Evolutionary conservation across 169 alveolate species (phyloP), one percentile per base, ranked within the genome.

Genomic region (Babesia ovis): DNA sequence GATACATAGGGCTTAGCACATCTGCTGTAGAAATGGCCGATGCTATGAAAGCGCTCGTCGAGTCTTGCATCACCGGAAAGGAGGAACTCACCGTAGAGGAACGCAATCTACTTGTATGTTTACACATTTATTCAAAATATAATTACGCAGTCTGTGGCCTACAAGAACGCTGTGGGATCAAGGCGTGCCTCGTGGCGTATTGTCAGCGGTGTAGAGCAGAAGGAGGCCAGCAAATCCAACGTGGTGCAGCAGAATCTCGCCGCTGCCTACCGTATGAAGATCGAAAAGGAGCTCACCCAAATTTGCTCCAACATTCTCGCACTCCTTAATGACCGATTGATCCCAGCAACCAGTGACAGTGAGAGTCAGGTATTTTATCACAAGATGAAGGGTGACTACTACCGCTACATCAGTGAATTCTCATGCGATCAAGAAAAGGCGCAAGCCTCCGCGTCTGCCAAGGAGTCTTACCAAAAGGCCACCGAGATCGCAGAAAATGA

Each of bases 321-420:
- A 35, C 91, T 96, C 45, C 91, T 97, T 46, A 95, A 95, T 80
- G 83, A 92, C 67, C 77, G 92, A 68, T 93, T 98, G 74, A 91
- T 97, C 72, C 96, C 95, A 60, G 89, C 94, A 32, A 93, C 98
- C 59, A 82, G 94, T 22, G 91, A 77, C 58, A 87, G 92, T 57
- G 99, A 97, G 89, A 91, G 98, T 68, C 91, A 93, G 81, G 99
- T 97, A 51, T 98, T 97, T 92, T 97, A 96, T 91, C 91, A 92
- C 77, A 98, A 98, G 93, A 97, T 98, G 99, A 97, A 97, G 92
- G 99, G 99, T n/a, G 99, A 98, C 90, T 97, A 97, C 87, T 96
- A 96, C 92, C 95, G 99, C 67, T 96, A 96, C 83, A 90, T 95
- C 62, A 95, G 99, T 41, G 99, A 98, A 90, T 96, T 94, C 92